Percentiles rank a stretch among this genome's conserved stretches.
These are phyloP conservation scores for Cladosporium sp. DNA, from an alignment of 2,329 filamentous ascomycete species.

Conservation along the genomic window DNA sequence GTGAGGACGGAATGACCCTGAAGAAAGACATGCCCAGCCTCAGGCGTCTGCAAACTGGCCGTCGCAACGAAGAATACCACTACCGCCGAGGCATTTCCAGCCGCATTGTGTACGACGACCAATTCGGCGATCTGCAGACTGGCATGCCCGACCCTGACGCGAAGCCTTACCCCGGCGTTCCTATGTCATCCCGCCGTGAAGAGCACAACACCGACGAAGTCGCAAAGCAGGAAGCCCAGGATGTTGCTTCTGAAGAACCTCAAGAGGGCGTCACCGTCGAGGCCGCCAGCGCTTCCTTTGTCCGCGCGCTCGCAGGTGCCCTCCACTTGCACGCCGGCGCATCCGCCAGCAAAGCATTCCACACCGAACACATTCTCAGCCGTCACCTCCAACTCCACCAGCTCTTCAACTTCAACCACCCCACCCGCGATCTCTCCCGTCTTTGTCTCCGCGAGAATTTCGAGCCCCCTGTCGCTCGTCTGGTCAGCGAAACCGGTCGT, in stretches of 20 bases:
- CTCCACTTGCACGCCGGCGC: slow-evolving; percentile 81
- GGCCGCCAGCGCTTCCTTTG: slow-evolving; percentile 66
- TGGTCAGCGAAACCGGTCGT: slow-evolving; percentile 87
- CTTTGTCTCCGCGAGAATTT: slow-evolving; percentile 88
- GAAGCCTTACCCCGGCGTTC: slow-evolving; percentile 5
- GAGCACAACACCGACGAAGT: slow-evolving; percentile 9
- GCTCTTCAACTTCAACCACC: slow-evolving; percentile 78
- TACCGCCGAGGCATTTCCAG: slow-evolving; percentile 68
- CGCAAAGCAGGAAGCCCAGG: slow-evolving; percentile 10
- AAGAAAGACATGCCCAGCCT: slow-evolving; percentile 27
- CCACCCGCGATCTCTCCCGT: slow-evolving; percentile 73
- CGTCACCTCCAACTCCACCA: slow-evolving; percentile 47
- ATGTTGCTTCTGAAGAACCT: slow-evolving; percentile 1
- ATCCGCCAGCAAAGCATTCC: slow-evolving; percentile 72
- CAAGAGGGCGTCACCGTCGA: slow-evolving; percentile 41
- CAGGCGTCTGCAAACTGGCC: slow-evolving; percentile 29
- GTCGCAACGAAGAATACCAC: slow-evolving; percentile 42
- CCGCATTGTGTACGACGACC: slow-evolving; percentile 73
- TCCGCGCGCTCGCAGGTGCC: slow-evolving; percentile 75
- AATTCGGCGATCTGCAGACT: slow-evolving; percentile 65
- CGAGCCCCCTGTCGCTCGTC: slow-evolving; percentile 74
- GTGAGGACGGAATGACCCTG: slow-evolving; percentile 21
- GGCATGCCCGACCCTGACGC: slow-evolving; percentile 15
- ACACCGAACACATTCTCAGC: slow-evolving; percentile 70
- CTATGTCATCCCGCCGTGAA: not conserved